These are phyloP conservation scores for Hirschfeldia incana DNA, from an alignment of 345 rosid species.

Conservation along the genomic window DNA sequence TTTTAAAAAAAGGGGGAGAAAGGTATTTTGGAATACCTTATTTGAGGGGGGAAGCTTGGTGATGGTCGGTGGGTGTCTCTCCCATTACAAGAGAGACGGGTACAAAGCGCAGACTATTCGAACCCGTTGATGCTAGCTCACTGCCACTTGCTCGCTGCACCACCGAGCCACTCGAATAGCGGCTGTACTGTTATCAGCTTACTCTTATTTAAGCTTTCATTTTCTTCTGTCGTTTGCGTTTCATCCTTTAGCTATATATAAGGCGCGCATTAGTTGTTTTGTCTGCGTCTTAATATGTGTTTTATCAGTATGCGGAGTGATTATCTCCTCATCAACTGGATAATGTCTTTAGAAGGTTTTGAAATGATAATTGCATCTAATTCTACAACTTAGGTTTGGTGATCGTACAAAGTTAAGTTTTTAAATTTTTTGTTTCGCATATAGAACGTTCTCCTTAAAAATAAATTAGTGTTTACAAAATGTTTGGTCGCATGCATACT, in stretches of 20 bases:
- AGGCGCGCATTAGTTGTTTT: background rate
- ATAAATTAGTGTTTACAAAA: too few relatives aligned
- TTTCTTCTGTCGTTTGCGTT: background rate
- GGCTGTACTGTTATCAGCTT: background rate
- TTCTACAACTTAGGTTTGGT: background rate
- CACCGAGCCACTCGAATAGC: slow-evolving; percentile 21
- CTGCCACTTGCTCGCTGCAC: slow-evolving; percentile 12
- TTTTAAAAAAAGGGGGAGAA: background rate
- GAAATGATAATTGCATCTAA: background rate
- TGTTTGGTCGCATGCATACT: background rate
- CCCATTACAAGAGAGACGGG: background rate
- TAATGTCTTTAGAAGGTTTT: background rate
- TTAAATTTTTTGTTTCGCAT: background rate
- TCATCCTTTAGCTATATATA: background rate
- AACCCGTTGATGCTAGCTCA: slow-evolving; percentile 5
- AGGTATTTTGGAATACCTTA: slow-evolving; percentile 21
- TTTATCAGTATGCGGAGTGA: background rate
- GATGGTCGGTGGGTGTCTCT: background rate
- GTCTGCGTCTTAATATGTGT: background rate
- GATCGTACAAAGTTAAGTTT: background rate
- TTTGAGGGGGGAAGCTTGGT: background rate
- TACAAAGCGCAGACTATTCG: background rate
- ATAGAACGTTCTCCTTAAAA: background rate
- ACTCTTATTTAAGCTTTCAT: background rate
- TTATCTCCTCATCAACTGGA: background rate